These are phyloP conservation scores for Microbotryum saponariae DNA, from an alignment of 1,284 basidiomycete species.

Conservation along the genomic window DNA sequence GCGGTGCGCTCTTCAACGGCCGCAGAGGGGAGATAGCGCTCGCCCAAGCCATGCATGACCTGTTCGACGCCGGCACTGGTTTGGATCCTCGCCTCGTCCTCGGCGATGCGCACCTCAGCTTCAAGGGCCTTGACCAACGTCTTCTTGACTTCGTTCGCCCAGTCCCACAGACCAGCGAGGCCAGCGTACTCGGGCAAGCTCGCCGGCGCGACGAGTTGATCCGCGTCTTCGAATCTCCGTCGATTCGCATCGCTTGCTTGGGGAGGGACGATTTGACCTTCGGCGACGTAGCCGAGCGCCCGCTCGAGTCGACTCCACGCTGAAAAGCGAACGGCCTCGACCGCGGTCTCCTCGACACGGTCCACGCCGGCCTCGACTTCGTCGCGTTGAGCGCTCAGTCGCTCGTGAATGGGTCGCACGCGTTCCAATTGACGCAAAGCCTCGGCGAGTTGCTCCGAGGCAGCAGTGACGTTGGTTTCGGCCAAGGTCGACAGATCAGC, in stretches of 20 bases:
- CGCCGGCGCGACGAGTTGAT: slow-evolving; percentile 40
- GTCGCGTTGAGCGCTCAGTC: slow-evolving; percentile 68
- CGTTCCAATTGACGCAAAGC: slow-evolving; percentile 65
- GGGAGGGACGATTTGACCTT: slow-evolving; percentile 25
- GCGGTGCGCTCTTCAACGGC: slow-evolving; percentile 38
- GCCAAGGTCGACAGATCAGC: slow-evolving; percentile 82
- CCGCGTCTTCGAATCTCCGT: slow-evolving; percentile 30
- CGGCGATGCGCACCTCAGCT: slow-evolving; percentile 67
- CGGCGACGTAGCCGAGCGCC: slow-evolving; percentile 51
- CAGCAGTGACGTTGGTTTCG: slow-evolving; percentile 76
- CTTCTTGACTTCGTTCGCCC: slow-evolving; percentile 72
- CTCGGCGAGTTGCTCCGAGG: slow-evolving; percentile 66
- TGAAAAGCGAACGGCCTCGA: slow-evolving; percentile 53
- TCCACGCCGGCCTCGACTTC: slow-evolving; percentile 72
- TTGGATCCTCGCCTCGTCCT: slow-evolving; percentile 69
- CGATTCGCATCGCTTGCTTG: background rate
- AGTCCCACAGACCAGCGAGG: slow-evolving; percentile 77
- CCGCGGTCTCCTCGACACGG: slow-evolving; percentile 66
- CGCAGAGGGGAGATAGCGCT: slow-evolving; percentile 69
- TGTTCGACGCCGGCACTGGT: slow-evolving; percentile 63
- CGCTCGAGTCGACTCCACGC: slow-evolving; percentile 47
- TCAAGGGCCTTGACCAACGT: slow-evolving; percentile 77
- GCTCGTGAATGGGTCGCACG: slow-evolving; percentile 74
- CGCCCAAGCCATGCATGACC: slow-evolving; percentile 59
- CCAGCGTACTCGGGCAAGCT: slow-evolving; percentile 77